Evolutionary conservation across 768 basidiomycete species (phyloP), one percentile per base, ranked within the genome.

Genomic region (Trametes sanguinea): DNA sequence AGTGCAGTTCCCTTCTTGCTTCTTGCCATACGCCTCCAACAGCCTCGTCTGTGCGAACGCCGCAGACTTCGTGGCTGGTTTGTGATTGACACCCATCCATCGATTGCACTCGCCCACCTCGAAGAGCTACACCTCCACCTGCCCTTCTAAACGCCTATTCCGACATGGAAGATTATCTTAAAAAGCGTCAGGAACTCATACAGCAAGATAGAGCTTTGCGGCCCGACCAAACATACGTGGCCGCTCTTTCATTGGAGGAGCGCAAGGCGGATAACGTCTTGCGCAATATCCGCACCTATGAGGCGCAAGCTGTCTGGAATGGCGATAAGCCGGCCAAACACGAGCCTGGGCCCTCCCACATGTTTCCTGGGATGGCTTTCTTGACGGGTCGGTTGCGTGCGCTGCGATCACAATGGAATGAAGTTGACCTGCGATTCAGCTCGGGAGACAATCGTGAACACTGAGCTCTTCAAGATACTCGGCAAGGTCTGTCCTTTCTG

Each of bases 301-400:
- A 92, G 66, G 83, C 80, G 0, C 67, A 72, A 27, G 78, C 80
- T 0, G 76, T 90, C n/a, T 91, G 89, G 90, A 77, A 67, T 40
- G 73, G 73, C 48, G 81, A 85, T 27, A 76, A 83, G 7, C 54
- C 54, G 14, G 29, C 54, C 16, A 33, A 47, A 2, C 51, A 58
- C 37, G 37, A 39, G 27, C 42, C 81, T 14, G 78, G 78, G 4
- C 76, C 85, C 48, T 82, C 80, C 4, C 84, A 90, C 66, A 78
- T 85, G 1, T 91, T 89, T 65, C 88, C 88, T 22, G 90, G 90
- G 45, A 90, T 90, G 88, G 87, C 85, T 65, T 92, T 90, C 67
- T 73, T 90, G 64, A 90, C 86, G 44, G 87, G 88, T 86, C 61
- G 43, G 72, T 62, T 4, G 22, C 2, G 43, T 35, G 7, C 17